Base-by-base conservation (phyloP, 176 grass and related monocot species). In the Cenchrus fungigraminus region DNA sequence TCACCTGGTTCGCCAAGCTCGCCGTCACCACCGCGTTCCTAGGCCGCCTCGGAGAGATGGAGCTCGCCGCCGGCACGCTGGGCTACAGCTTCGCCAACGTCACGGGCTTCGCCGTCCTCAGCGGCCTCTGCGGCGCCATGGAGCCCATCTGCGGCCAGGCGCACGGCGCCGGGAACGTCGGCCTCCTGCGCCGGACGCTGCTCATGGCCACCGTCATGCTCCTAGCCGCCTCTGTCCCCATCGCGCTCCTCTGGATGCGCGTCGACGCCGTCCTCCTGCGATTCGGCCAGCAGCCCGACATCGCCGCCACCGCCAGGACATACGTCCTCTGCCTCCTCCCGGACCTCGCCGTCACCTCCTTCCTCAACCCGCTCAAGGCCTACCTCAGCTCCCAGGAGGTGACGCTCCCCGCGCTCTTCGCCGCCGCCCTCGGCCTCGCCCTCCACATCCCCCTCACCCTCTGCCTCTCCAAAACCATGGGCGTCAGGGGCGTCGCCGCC, bases 111-210 rank as follows among this genome's bases (percentile, higher is more conserved):
- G 90, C 96, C 4, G 89, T 98, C 6, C 87, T 98, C 14, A 92
- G 53, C 1, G 96, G 96, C 0, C 93, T 98, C 9, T 93, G 93
- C 60, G 83, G 83, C 56, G 95, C 93, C 86, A 98, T 95, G 96
- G 96, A 98, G 31, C 91, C 96, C 34, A 90, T 98, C 78, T 98
- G 96, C 53, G 96, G 96, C 8, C 96, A 98, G 87, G 96, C 96
- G n/a, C 88, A 90, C 76, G 96, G 96, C 11, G 96, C 96, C 63
- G 34, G 73, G 12, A 98, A 98, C 91, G 79, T 14, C 9, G 62
- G 55, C 29, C 96, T 98, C 44, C 86, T 98, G 44, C 93, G 78
- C 56, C 71, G 84, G 47, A 94, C 96, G 34, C 93, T 98, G 31
- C 17, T 85, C 37, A 94, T 92, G 96, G 80, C 87, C 67, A 89